phyloP scores from a whole-genome alignment of 2,329 filamentous ascomycete species.

The Proliferodiscus dingleyae region DNA sequence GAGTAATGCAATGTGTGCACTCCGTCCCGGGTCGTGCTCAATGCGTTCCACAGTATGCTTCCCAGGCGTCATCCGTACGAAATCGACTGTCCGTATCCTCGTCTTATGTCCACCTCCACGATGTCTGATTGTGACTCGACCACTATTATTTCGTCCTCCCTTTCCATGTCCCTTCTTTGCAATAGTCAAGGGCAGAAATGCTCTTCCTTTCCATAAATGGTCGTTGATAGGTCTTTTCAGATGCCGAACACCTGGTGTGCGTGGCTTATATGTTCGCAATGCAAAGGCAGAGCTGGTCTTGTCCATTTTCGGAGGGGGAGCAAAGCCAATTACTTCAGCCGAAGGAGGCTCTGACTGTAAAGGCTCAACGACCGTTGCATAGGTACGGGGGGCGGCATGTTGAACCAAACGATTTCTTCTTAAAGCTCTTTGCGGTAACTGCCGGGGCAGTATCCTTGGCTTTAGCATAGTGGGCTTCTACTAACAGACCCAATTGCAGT shows the following conservation, averaged over 20 bases:
- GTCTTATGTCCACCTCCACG: conserved; percentile 88
- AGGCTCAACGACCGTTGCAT: conserved; percentile 43
- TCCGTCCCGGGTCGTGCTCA: conserved; percentile 92
- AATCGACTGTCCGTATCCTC: conserved; percentile 89
- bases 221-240: conserved; percentile 90
- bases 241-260: conserved; percentile 89
- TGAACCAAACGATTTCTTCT: conserved; percentile 42
- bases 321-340: conserved; percentile 36
- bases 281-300: conserved; percentile 34
- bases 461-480: conserved; percentile 51
- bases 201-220: conserved; percentile 91
- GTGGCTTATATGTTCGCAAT: conserved; percentile 84
- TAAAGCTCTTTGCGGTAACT: conserved; percentile 36
- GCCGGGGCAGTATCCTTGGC: conserved; percentile 53
- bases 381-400: conserved; percentile 42
- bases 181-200: conserved; percentile 76
- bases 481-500: conserved; percentile 18
- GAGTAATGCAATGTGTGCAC: conserved; percentile 85
- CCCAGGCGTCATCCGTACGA: conserved; percentile 70
- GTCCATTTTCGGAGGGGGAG: conserved; percentile 40
- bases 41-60: conserved; percentile 88
- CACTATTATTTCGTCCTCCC: conserved; percentile 86
- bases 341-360: conserved; percentile 34
- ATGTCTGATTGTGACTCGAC: conserved; percentile 83
- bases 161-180: conserved; percentile 90